Evolutionary conservation across 495 filamentous ascomycete genomes (phyloP).

Genomic region (Trichocladium antarcticum): DNA sequence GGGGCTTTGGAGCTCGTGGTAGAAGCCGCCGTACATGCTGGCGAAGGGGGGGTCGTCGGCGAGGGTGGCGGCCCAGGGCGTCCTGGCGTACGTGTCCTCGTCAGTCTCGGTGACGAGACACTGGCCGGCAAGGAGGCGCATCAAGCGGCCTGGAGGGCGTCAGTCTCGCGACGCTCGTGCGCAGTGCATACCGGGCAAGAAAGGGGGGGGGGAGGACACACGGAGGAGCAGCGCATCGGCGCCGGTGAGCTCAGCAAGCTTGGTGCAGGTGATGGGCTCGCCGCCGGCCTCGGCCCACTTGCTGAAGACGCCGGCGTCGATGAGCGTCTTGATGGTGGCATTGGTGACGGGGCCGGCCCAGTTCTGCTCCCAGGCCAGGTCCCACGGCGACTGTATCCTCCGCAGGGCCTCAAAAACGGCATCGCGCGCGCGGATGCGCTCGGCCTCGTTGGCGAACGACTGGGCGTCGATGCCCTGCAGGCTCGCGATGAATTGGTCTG

Average conservation of each 20-base stretch:
- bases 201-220: background rate
- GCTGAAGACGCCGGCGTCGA: slow-evolving; percentile 22
- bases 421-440: background rate
- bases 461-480: background rate
- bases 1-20: slow-evolving; percentile 5
- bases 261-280: slow-evolving; percentile 9
- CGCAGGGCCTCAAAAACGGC: slow-evolving; percentile 2
- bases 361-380: slow-evolving; percentile 8
- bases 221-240: slow-evolving; percentile 14
- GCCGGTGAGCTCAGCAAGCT: slow-evolving; percentile 16
- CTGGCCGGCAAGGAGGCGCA: slow-evolving; percentile 6
- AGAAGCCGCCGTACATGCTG: slow-evolving; percentile 3
- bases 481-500: slow-evolving; percentile 1
- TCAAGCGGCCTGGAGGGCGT: background rate
- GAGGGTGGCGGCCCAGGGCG: slow-evolving; percentile 8
- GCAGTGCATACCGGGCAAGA: background rate
- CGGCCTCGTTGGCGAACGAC: slow-evolving; percentile 2
- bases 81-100: slow-evolving; percentile 6
- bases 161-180: background rate
- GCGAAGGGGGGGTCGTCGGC: slow-evolving; percentile 4
- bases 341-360: background rate
- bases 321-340: slow-evolving; percentile 17
- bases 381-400: slow-evolving; percentile 5
- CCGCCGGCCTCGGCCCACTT: slow-evolving; percentile 18
- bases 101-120: background rate